Percentiles rank a stretch among this genome's conserved stretches.
These are phyloP conservation scores for Fusarium goolgardi DNA, from an alignment of 2,329 filamentous ascomycete species.

Conservation along the genomic window DNA sequence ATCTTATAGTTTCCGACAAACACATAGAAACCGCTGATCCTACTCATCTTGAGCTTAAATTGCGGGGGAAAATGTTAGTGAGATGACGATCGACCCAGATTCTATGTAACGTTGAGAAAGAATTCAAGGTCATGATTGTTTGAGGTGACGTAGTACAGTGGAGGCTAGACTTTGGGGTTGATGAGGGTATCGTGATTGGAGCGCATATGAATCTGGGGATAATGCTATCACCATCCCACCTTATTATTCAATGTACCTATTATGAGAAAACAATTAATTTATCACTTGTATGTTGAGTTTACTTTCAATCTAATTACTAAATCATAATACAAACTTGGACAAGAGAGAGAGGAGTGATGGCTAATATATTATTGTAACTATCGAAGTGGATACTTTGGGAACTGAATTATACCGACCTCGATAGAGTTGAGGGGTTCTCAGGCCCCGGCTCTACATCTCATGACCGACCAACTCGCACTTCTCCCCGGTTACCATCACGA, in stretches of 20 bases:
- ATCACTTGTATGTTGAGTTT: accelerated
- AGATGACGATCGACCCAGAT: slow-evolving; percentile 1
- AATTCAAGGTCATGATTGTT: background rate
- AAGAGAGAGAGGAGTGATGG: background rate
- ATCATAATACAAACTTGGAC: background rate
- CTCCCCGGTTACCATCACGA: background rate
- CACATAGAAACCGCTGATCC: background rate
- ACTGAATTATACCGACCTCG: slow-evolving; percentile 10
- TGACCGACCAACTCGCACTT: slow-evolving; percentile 4
- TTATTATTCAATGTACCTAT: background rate
- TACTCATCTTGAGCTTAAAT: background rate
- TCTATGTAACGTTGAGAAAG: slow-evolving; percentile 25
- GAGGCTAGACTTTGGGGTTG: background rate
- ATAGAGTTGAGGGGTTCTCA: slow-evolving; percentile 11
- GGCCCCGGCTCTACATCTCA: background rate
- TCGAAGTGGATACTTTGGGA: slow-evolving; percentile 2
- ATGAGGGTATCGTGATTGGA: slow-evolving; percentile 7
- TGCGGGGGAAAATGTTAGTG: slow-evolving; percentile 8
- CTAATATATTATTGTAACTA: too few species aligned
- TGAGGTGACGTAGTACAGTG: slow-evolving; percentile 18
- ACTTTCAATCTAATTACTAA: accelerated
- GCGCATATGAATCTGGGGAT: background rate
- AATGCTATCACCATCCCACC: background rate
- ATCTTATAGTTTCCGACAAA: background rate
- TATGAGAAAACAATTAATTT: background rate